These are phyloP conservation scores for Phytopythium montanum DNA, from an alignment of 352 stramenopile genomes.

Conservation along the genomic window DNA sequence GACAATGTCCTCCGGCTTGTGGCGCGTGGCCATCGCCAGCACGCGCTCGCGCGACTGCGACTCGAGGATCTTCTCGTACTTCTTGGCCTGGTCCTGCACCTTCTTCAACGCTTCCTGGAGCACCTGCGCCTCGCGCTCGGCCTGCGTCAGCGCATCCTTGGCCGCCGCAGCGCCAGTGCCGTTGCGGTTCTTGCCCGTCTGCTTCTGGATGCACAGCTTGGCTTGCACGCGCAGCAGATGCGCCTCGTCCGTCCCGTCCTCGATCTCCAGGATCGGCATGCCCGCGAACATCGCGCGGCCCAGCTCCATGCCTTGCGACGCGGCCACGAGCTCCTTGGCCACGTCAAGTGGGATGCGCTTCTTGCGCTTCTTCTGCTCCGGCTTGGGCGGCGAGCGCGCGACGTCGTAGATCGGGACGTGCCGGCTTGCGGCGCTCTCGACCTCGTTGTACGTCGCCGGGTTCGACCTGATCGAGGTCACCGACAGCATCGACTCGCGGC, in stretches of 20 bases:
- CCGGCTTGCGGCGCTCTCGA: slow-evolving; percentile 28
- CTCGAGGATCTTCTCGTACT: slow-evolving; percentile 82
- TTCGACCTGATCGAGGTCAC: slow-evolving; percentile 53
- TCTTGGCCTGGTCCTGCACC: slow-evolving; percentile 80
- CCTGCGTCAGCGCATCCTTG: slow-evolving; percentile 68
- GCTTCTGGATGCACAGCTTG: slow-evolving; percentile 75
- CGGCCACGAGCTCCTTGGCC: slow-evolving; percentile 73
- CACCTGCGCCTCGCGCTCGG: slow-evolving; percentile 67
- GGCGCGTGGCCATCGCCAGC: slow-evolving; percentile 57
- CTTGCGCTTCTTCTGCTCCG: slow-evolving; percentile 61
- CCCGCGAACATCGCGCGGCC: slow-evolving; percentile 67
- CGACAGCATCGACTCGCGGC: slow-evolving; percentile 61
- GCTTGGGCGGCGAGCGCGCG: slow-evolving; percentile 4
- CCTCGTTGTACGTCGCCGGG: slow-evolving; percentile 39
- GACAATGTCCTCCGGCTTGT: slow-evolving; percentile 77
- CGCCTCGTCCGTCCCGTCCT: slow-evolving; percentile 73
- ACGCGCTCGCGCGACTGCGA: slow-evolving; percentile 66
- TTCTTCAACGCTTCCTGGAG: slow-evolving; percentile 81
- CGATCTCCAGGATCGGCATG: slow-evolving; percentile 66
- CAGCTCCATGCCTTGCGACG: slow-evolving; percentile 69
- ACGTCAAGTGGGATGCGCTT: slow-evolving; percentile 81
- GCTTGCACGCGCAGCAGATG: slow-evolving; percentile 78
- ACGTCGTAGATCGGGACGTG: slow-evolving; percentile 61
- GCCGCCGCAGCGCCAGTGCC: slow-evolving; percentile 13
- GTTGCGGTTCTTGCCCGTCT: slow-evolving; percentile 25